Base-by-base conservation (phyloP, 2,329 filamentous ascomycete species). In the Beauveria australis region DNA sequence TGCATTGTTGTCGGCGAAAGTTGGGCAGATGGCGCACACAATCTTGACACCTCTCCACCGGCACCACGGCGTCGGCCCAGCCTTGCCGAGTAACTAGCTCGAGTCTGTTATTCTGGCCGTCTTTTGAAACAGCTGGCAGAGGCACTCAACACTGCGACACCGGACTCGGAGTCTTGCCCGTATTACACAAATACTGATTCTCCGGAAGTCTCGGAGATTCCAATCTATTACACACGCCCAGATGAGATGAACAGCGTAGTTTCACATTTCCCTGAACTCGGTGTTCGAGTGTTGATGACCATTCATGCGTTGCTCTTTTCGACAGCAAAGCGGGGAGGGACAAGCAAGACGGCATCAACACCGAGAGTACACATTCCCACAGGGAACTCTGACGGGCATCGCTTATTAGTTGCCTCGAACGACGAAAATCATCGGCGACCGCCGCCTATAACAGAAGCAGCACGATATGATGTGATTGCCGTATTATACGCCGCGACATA, bases 1-100 rank as follows among this genome's bases (percentile, higher is more conserved):
- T 57, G 54, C 54, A 57, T 57, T 57, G 24, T 57, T 28, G 12
- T 14, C 37, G n/a, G 43, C 52, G 47, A 59, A 59, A 59, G 44
- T 47, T 44, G 24, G 30, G 9, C 30, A 41, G 30, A 18, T n/a
- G 22, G 24, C 9, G 28, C 19, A 16, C 28, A 7, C 28, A 16
- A 30, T 22, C 5, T 8, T 51, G 33, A 18, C 9, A 37, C 22
- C n/a, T 40, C 44, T 14, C 28, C 28, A 18, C 14, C 54, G 18
- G 22, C 33, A 47, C 43, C 18, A 24, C 22, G 40, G 19, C 40
- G 41, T n/a, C 43, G 18, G 33, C 33, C 22, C 46, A 40, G 40
- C 33, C 9, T n/a, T 26, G n/a, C 40, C 37, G 24, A 26, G 18
- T 7, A 19, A 6, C 12, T 37, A 33, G 28, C 28, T 46, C 26